Evolutionary conservation across 2,329 filamentous ascomycete species (phyloP).

Genomic region (Cytospora piceae): DNA sequence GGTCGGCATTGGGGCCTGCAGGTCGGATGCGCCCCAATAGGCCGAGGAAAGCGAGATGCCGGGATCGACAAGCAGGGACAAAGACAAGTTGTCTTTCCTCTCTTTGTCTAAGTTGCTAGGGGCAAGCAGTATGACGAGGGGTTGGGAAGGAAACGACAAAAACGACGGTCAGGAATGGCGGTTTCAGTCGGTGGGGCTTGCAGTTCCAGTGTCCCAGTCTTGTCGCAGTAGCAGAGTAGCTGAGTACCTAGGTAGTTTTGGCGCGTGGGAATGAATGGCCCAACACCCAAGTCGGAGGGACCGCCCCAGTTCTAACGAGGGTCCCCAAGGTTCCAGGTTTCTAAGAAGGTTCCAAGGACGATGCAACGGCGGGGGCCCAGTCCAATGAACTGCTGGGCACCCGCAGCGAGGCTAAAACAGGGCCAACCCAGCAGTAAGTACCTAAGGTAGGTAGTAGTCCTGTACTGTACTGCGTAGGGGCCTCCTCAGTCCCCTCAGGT

Average conservation of each 20-base stretch:
- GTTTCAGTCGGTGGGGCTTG: constrained; percentile 21
- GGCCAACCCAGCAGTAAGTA: background rate
- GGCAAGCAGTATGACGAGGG: background rate
- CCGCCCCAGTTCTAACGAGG: background rate
- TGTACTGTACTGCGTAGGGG: background rate
- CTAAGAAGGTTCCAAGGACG: constrained; percentile 1
- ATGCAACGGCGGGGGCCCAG: background rate
- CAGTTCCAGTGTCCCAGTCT: background rate
- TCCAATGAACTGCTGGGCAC: constrained; percentile 1
- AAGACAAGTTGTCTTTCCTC: background rate
- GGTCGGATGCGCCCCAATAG: constrained; percentile 19
- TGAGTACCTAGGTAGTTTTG: background rate
- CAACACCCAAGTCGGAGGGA: background rate
- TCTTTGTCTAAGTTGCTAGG: background rate
- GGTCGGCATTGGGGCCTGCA: constrained; percentile 10
- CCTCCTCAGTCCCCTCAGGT: background rate
- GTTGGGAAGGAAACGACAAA: background rate
- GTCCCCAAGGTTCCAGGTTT: background rate
- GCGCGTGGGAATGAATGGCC: background rate
- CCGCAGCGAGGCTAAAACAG: background rate
- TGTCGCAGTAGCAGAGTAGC: background rate
- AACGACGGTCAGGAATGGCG: constrained; percentile 20
- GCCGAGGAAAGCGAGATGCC: constrained; percentile 19
- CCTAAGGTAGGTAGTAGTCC: too few species aligned
- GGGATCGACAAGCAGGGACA: constrained; percentile 19